These are phyloP conservation scores for Plectosphaerella plurivora DNA, from an alignment of 2,329 filamentous ascomycete species.

Conservation along the genomic window DNA sequence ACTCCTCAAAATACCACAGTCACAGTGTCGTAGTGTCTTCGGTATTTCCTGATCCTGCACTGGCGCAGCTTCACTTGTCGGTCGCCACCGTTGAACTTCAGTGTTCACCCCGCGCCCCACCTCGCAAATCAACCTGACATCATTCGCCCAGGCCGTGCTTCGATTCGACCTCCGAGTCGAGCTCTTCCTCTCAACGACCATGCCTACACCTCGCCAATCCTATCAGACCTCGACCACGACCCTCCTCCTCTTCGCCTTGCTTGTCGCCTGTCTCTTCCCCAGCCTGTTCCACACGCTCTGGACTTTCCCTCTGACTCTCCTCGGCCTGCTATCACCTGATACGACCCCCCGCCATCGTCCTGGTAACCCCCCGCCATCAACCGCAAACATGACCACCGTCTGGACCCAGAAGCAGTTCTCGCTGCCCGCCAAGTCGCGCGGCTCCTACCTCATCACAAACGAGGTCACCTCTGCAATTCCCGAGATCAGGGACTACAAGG, in stretches of 20 bases:
- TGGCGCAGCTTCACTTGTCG: too few species aligned
- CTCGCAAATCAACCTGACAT: too few species aligned
- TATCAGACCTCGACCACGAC: conserved; percentile 33
- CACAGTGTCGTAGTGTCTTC: too few species aligned
- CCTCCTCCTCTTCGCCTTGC: conserved; percentile 39
- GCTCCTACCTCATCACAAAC: conserved; percentile 86
- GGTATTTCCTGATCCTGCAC: too few species aligned
- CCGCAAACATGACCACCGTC: conserved; percentile 49
- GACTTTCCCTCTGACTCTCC: conserved; percentile 39
- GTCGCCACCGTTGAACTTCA: too few species aligned
- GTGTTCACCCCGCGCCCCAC: too few species aligned
- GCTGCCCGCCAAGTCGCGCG: conserved; percentile 71
- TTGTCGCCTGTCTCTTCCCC: conserved; percentile 50
- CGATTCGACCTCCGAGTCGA: too few species aligned
- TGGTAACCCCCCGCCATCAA: conserved; percentile 15
- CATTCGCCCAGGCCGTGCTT: too few species aligned
- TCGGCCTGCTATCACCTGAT: conserved; percentile 23
- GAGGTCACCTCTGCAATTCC: conserved; percentile 67
- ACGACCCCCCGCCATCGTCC: conserved; percentile 11
- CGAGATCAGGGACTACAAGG: conserved; percentile 77
- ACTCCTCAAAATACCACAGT: too few species aligned
- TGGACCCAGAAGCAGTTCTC: conserved; percentile 85
- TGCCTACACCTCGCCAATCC: conserved; percentile 34
- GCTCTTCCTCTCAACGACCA: conserved; percentile 11
- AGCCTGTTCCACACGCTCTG: conserved; percentile 46